Evolutionary conservation across 305 asterid species (phyloP).

Genomic region (Plantago coronopus): DNA sequence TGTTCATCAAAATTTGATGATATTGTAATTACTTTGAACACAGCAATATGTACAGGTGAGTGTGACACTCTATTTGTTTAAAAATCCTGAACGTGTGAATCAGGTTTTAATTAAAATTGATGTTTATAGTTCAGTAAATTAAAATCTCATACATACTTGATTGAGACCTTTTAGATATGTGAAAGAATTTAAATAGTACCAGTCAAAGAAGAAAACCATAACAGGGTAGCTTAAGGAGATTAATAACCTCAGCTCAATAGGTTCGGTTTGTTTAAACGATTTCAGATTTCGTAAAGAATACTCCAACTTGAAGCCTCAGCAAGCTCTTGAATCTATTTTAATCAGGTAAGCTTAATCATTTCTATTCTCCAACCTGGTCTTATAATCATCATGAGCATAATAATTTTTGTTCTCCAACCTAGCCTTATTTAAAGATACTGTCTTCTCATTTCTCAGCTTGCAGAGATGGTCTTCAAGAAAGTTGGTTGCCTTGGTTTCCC

Average conservation of each 20-base stretch:
- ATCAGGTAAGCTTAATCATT: not conserved
- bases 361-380: not conserved
- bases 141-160: not conserved
- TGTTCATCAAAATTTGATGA: conserved; percentile 32
- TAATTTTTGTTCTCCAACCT: not conserved
- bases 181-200: not conserved
- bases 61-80: conserved; percentile 25
- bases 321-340: too few species aligned
- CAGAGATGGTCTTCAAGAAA: conserved; percentile 67
- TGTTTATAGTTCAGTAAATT: not conserved
- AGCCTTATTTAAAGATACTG: not conserved
- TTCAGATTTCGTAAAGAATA: not conserved
- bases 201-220: not conserved
- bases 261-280: not conserved
- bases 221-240: not conserved
- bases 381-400: not conserved
- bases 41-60: conserved; percentile 23
- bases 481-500: conserved; percentile 68
- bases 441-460: not conserved
- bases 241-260: not conserved
- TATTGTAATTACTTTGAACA: conserved; percentile 32
- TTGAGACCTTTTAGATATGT: not conserved
- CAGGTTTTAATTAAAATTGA: not conserved
- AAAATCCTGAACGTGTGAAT: conserved; percentile 16
- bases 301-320: not conserved